Evolutionary conservation across 164 flowering plant species (phyloP), one percentile per base, ranked within the genome.

Genomic region (Stephania cephalantha): DNA sequence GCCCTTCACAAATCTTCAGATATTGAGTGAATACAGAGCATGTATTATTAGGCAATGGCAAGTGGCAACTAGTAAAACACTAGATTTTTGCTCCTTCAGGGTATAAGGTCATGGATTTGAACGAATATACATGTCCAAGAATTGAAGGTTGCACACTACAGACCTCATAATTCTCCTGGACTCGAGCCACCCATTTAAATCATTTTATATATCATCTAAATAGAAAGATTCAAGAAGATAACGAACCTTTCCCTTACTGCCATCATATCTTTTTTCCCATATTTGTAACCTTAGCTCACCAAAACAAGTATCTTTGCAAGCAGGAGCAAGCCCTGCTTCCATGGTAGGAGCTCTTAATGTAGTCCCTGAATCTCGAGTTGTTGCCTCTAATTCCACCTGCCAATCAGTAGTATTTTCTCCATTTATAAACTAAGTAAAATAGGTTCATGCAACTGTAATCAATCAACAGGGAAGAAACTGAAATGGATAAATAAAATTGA

Each of bases 281-380:
- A 95, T 50, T 75, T 75, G 86, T 79, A 95, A 78, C 78, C 81
- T 90, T 42, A 93, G 78, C 12, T 80, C 86, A 68, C 90, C 97
- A 74, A 64, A 88, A 85, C 99, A 95, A 66, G 91, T 86, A 82
- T 95, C 99, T 81, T 80, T 95, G 78, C 99, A 95, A 68, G 96
- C 93, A 55, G 90, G 91, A 79, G 91, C 87, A 79, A 95, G 86
- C 63, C 99, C 99, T 78, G 88, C 83, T 79, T 95, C 98, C 55
- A 73, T 46, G 20, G 99, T 93, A 69, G 99, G 99, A 78, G 99
- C 98, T 52, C 98, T 90, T 83, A 95, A 78, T 58, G 96, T 74
- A 15, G 92, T 89, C 7, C 99, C 99, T 5, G 90, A 85, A 78
- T 90, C 88, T n/a, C 84, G 79, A 58, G 98, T 87, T 72, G 86